Percentiles rank a stretch among this genome's conserved stretches.
phyloP scores from a whole-genome alignment of 1,284 basidiomycete species.

The Wolfiporia cocos region DNA sequence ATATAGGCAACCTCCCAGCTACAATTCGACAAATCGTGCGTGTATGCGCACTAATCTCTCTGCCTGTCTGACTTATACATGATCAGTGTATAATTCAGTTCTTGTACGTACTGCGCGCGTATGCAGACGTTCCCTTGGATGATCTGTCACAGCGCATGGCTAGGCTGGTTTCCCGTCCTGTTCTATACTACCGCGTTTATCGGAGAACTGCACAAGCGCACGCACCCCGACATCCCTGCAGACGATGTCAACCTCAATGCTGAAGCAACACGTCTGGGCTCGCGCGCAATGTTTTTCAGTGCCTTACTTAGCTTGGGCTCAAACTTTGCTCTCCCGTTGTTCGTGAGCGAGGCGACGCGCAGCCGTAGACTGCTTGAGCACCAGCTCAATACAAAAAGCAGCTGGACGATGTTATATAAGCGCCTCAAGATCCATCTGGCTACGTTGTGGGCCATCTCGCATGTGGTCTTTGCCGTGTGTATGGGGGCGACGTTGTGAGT shows the following conservation, averaged over 20 bases:
- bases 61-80: slow-evolving; percentile 6
- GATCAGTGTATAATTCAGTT: slow-evolving; percentile 75
- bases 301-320: slow-evolving; percentile 65
- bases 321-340: slow-evolving; percentile 70
- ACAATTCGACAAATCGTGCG: slow-evolving; percentile 78
- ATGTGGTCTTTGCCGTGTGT: slow-evolving; percentile 60
- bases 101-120: slow-evolving; percentile 54
- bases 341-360: slow-evolving; percentile 40
- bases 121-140: background rate
- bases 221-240: slow-evolving; percentile 27
- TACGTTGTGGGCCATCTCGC: slow-evolving; percentile 72
- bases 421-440: slow-evolving; percentile 50
- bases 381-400: slow-evolving; percentile 13
- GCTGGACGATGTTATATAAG: slow-evolving; percentile 23
- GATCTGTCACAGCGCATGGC: slow-evolving; percentile 49
- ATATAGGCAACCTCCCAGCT: slow-evolving; percentile 62
- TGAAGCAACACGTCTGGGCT: slow-evolving; percentile 68
- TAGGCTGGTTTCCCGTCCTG: slow-evolving; percentile 86
- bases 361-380: slow-evolving; percentile 22
- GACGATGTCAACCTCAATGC: slow-evolving; percentile 26
- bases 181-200: slow-evolving; percentile 89
- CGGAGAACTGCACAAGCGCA: slow-evolving; percentile 74
- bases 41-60: slow-evolving; percentile 17
- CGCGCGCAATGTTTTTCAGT: slow-evolving; percentile 77
- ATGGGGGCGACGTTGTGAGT: slow-evolving; percentile 76